Evolutionary conservation across 2,329 filamentous ascomycete species (phyloP).

Genomic region (Lecanicillium sp.): DNA sequence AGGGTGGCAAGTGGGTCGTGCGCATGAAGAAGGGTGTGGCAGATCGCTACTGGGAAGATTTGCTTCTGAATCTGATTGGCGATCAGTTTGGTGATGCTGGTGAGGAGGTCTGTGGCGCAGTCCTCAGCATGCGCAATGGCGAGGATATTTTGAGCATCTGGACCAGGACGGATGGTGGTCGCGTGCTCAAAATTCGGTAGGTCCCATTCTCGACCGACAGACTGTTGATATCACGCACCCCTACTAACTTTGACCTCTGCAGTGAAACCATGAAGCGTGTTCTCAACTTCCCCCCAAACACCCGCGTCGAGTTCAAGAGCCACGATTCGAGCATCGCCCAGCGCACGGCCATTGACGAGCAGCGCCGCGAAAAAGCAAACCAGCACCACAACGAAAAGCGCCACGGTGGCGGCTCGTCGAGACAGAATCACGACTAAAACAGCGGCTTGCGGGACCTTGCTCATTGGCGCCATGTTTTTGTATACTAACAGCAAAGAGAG

Average conservation of each 20-base stretch:
- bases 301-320: slow-evolving; percentile 88
- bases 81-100: slow-evolving; percentile 90
- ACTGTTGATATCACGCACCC: neutral
- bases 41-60: slow-evolving; percentile 94
- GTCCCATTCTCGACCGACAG: slow-evolving; percentile 18
- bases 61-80: slow-evolving; percentile 82
- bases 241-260: neutral
- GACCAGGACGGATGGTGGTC: slow-evolving; percentile 87
- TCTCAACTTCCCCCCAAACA: slow-evolving; percentile 78
- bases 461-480: slow-evolving; percentile 2
- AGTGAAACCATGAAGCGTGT: slow-evolving; percentile 93
- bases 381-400: slow-evolving; percentile 38
- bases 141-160: slow-evolving; percentile 98
- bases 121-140: slow-evolving; percentile 87
- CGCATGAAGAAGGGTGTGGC: slow-evolving; percentile 94
- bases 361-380: slow-evolving; percentile 72
- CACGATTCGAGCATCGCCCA: slow-evolving; percentile 95
- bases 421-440: slow-evolving; percentile 24
- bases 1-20: slow-evolving; percentile 95
- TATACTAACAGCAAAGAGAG: slow-evolving; percentile 7
- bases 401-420: slow-evolving; percentile 20
- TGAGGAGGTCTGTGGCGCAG: slow-evolving; percentile 91
- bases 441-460: neutral
- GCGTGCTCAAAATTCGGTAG: slow-evolving; percentile 93
- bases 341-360: slow-evolving; percentile 82